Evolutionary conservation across 2,329 filamentous ascomycete genomes (phyloP), one percentile per base, ranked within the genome.

Genomic region (Atkinsonella texensis): DNA sequence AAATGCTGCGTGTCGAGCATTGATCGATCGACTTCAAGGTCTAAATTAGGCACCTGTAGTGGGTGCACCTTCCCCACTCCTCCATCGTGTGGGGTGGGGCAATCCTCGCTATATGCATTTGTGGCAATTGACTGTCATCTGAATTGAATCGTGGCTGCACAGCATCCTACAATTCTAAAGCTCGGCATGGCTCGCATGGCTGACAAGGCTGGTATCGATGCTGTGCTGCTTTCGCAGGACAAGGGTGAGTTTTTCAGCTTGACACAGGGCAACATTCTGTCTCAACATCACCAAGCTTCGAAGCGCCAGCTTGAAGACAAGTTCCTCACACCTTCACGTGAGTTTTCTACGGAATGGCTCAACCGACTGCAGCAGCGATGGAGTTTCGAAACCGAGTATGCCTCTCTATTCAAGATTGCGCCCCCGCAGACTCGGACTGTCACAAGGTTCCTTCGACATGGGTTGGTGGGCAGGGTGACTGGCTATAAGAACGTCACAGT

Each of bases 401-500:
- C 82, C n/a, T 83, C 89, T 52, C 77, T 97, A 17, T 95, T 95
- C 68, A 81, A 84, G 56, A 77, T 97, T 51, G 89, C 89, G 1
- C 87, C 89, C 3, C 94, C 91, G 0, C 93, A 97, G 69, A 91
- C 89, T 15, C 82, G 93, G 53, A 97, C 90, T n/a, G 84, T 96
- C 58, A 95, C 89, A 31, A 83, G 93, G 32, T 98, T 98, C 66
- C 85, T 83, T 44, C 80, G 93, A 51, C 89, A 95, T 68, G 93
- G 93, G 6, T 76, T 97, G 13, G 89, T 97, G 68, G 93, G 93
- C 20, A 80, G 85, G 49, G 91, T 98, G 23, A 95, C 88, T 9
- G 90, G 90, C 48, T 97, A 98, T 68, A 86, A 84, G 63, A 93
- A 96, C 65, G 87, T 97, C 48, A 96, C 93, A 1, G 83, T 97